Percentiles rank a stretch among this genome's conserved stretches.
phyloP scores from a whole-genome alignment of 805 yeast species.

The Ogataea glucozyma region DNA sequence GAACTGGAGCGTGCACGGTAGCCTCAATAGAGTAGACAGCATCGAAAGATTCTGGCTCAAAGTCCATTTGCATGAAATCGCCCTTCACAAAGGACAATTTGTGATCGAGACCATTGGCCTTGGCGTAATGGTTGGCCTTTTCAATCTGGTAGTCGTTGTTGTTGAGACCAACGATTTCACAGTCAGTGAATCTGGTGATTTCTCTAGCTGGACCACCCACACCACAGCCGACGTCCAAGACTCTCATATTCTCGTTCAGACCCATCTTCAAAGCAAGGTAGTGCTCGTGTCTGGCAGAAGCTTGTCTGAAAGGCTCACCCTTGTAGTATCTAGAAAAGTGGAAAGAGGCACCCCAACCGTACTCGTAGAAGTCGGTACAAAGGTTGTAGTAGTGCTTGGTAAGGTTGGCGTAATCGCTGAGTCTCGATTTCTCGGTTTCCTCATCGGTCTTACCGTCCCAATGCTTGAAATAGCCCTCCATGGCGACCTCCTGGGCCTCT shows the following conservation, averaged over 20 bases:
- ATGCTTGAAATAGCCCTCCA: slow-evolving; percentile 88
- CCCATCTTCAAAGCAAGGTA: slow-evolving; percentile 87
- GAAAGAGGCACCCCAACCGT: slow-evolving; percentile 99
- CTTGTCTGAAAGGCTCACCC: slow-evolving; percentile 93
- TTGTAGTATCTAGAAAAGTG: slow-evolving; percentile 92
- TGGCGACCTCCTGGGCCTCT: slow-evolving; percentile 79
- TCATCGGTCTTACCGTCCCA: slow-evolving; percentile 90
- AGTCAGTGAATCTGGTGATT: slow-evolving; percentile 86
- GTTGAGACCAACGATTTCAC: slow-evolving; percentile 85
- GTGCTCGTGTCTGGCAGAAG: slow-evolving; percentile 97
- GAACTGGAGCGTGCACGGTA: slow-evolving; percentile 94
- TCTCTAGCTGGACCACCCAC: slow-evolving; percentile 99
- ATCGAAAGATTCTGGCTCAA: slow-evolving; percentile 85
- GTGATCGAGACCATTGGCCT: slow-evolving; percentile 60
- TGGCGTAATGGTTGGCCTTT: slow-evolving; percentile 83
- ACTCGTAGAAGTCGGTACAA: slow-evolving; percentile 97
- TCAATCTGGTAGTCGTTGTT: slow-evolving; percentile 97
- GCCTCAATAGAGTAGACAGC: slow-evolving; percentile 99
- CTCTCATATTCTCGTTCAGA: slow-evolving; percentile 76
- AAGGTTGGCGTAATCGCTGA: slow-evolving; percentile 82
- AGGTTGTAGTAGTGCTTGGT: slow-evolving; percentile 96
- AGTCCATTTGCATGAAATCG: slow-evolving; percentile 99
- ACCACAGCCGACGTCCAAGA: slow-evolving; percentile 98
- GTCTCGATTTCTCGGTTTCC: slow-evolving; percentile 69
- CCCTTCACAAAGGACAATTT: slow-evolving; percentile 90